Evolutionary conservation across 352 stramenopile genomes (phyloP).

Genomic region (Phytopythium oedochilum): DNA sequence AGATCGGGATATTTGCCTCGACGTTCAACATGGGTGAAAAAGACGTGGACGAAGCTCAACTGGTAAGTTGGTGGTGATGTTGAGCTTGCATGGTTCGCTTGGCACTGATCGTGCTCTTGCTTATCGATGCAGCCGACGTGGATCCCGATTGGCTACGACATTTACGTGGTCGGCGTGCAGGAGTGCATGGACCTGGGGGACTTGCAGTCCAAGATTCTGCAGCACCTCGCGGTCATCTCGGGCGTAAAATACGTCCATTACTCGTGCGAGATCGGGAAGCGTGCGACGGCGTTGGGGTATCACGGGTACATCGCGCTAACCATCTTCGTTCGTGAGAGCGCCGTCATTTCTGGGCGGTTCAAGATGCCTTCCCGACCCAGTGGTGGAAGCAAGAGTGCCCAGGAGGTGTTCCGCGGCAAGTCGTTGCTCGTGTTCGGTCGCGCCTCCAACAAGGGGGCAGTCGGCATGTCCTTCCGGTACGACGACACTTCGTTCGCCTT

Average conservation of each 20-base stretch:
- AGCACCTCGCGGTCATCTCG: conserved; percentile 49
- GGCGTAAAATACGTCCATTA: conserved; percentile 70
- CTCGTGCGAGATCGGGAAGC: conserved; percentile 77
- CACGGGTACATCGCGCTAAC: conserved; percentile 86
- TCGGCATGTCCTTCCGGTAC: conserved; percentile 86
- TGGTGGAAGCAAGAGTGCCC: conserved; percentile 42
- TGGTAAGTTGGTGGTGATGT: conserved; percentile 19
- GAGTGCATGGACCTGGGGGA: conserved; percentile 86
- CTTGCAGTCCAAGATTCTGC: conserved; percentile 58
- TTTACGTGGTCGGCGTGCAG: conserved; percentile 90
- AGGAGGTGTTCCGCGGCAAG: conserved; percentile 76
- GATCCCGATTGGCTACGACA: conserved; percentile 82
- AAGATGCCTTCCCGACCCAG: conserved; percentile 53
- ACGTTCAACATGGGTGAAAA: conserved; percentile 88
- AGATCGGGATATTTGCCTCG: conserved; percentile 62
- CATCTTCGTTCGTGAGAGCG: conserved; percentile 71
- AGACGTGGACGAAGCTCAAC: conserved; percentile 44
- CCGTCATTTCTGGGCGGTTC: conserved; percentile 60
- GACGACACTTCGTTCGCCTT: conserved; percentile 87
- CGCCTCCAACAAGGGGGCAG: conserved; percentile 87
- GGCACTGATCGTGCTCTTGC: background rate
- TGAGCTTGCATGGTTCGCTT: background rate
- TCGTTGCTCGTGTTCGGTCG: conserved; percentile 73
- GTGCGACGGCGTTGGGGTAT: conserved; percentile 71
- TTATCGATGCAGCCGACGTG: conserved; percentile 35